Percentiles rank a stretch among this genome's conserved stretches.
Evolutionary conservation across 371 early-diverging fungal genomes (phyloP).

Genomic region (Mucor circinelloides): DNA sequence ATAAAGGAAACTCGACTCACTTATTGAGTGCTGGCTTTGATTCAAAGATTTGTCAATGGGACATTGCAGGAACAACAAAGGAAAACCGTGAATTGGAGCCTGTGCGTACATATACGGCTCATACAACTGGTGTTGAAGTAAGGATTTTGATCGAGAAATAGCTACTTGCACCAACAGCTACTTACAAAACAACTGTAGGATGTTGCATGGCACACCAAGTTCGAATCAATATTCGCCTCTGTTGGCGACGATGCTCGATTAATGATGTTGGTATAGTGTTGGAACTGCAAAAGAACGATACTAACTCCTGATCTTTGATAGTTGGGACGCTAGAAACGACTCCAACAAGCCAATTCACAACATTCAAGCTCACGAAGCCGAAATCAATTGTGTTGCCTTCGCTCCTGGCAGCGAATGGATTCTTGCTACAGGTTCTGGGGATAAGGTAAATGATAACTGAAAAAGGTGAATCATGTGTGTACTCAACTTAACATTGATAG

Average conservation of each 20-base stretch:
- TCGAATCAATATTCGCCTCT: conserved; percentile 88
- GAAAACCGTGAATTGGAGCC: conserved; percentile 80
- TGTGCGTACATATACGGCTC: conserved; percentile 74
- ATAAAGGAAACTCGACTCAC: conserved; percentile 59
- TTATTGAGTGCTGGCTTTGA: conserved; percentile 85
- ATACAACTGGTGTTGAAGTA: conserved; percentile 92
- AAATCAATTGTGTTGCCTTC: conserved; percentile 96
- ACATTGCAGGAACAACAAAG: conserved; percentile 50
- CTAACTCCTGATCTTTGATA: conserved; percentile 23
- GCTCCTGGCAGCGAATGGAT: conserved; percentile 88
- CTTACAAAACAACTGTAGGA: neutral
- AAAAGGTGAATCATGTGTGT: neutral
- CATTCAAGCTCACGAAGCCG: conserved; percentile 86
- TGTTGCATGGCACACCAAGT: conserved; percentile 61
- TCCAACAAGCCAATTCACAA: conserved; percentile 64
- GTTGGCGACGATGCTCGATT: conserved; percentile 96
- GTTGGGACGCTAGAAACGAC: conserved; percentile 70
- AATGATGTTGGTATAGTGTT: conserved; percentile 67
- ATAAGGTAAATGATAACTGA: conserved; percentile 61
- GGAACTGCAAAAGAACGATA: neutral
- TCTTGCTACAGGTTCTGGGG: conserved; percentile 96
- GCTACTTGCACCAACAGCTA: neutral
- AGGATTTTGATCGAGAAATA: conserved; percentile 9
- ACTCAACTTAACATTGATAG: conserved; percentile 20
- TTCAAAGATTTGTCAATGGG: conserved; percentile 86